Evolutionary conservation across 768 basidiomycete genomes (phyloP).

Genomic region (Xerocomellus intermedius): DNA sequence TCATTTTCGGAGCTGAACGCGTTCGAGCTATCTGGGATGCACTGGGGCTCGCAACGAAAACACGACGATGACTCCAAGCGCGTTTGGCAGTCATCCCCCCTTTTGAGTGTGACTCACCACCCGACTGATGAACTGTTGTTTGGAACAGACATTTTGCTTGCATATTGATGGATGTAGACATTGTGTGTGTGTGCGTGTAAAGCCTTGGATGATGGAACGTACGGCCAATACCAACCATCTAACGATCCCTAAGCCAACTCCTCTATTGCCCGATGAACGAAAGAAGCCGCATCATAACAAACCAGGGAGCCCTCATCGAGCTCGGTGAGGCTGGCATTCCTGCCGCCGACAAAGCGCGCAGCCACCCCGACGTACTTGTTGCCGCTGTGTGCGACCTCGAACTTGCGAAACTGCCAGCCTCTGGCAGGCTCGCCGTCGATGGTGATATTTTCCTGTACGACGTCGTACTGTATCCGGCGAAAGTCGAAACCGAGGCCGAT

Average conservation of each 20-base stretch:
- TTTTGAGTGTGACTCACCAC: conserved; percentile 31
- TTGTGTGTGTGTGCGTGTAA: conserved; percentile 13
- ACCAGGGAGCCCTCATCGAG: conserved; percentile 40
- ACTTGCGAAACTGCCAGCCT: conserved; percentile 71
- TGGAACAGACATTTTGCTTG: conserved; percentile 27
- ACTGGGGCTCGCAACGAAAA: conserved; percentile 60
- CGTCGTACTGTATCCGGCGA: conserved; percentile 69
- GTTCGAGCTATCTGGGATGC: conserved; percentile 75
- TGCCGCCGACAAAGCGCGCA: conserved; percentile 56
- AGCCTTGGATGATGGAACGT: background rate
- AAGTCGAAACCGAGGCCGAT: conserved; percentile 83
- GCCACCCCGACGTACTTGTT: conserved; percentile 66
- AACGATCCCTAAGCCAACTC: conserved; percentile 32
- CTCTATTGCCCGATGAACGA: conserved; percentile 47
- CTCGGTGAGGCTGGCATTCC: conserved; percentile 31
- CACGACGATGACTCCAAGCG: conserved; percentile 43
- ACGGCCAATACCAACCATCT: conserved; percentile 21
- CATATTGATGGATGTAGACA: conserved; percentile 29
- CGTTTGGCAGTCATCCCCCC: conserved; percentile 54
- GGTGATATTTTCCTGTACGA: conserved; percentile 46
- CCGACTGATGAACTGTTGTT: conserved; percentile 34
- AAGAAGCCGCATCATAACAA: conserved; percentile 46
- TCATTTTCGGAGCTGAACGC: conserved; percentile 58
- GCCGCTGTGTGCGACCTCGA: conserved; percentile 46
- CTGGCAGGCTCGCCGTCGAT: conserved; percentile 56